A percentile compares a stretch with the other conserved stretches of the same genome.
Conservation (phyloP, 2,329 filamentous ascomycete species). For the Hyphodiscus sp. region DNA sequence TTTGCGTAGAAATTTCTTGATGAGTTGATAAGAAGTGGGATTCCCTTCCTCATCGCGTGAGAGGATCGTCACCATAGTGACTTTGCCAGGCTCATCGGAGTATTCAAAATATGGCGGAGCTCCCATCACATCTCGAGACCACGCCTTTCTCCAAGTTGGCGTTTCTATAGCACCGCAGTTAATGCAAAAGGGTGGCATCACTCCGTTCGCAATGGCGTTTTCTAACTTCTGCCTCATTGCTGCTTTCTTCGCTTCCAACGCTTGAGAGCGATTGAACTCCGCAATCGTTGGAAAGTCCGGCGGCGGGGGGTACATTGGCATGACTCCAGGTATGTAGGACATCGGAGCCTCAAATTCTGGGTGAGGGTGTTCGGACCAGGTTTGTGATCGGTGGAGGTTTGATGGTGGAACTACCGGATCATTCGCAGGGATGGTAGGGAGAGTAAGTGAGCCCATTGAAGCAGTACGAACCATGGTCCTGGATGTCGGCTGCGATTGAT, state of each 20-base stretch:
- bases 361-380: constrained; percentile 40
- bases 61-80: constrained; percentile 67
- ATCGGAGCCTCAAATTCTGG: constrained; percentile 31
- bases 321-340: neutral
- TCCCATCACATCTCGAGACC: constrained; percentile 68
- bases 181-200: constrained; percentile 80
- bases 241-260: constrained; percentile 23
- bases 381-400: constrained; percentile 35
- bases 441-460: constrained; percentile 27
- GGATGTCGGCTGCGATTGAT: constrained; percentile 38
- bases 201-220: constrained; percentile 64
- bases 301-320: neutral
- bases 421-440: constrained; percentile 39
- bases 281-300: neutral
- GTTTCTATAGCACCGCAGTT: constrained; percentile 96
- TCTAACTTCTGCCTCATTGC: constrained; percentile 47
- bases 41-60: constrained; percentile 56
- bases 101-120: constrained; percentile 64
- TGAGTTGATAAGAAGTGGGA: constrained; percentile 62
- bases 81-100: constrained; percentile 64
- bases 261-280: neutral
- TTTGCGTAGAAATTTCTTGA: constrained; percentile 64
- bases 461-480: constrained; percentile 26
- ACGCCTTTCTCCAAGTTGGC: constrained; percentile 92
- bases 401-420: constrained; percentile 42